These are phyloP conservation scores for Cornus suecica DNA, from an alignment of 148 eudicot species.

Conservation along the genomic window DNA sequence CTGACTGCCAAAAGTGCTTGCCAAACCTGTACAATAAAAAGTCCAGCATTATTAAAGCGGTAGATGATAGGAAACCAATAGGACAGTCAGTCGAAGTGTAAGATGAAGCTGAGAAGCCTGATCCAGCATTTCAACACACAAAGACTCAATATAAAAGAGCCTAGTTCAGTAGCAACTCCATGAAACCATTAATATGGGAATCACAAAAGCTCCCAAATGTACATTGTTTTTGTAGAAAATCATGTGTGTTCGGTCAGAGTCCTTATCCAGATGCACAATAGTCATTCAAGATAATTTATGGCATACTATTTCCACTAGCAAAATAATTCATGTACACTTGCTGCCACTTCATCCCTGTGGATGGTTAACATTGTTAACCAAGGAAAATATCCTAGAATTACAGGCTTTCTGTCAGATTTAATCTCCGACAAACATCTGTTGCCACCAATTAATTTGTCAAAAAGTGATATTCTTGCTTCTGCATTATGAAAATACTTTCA, in stretches of 20 bases:
- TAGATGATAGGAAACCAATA: not conserved
- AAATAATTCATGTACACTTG: too few relatives aligned
- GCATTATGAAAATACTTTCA: too few relatives aligned
- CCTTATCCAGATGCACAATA: not conserved
- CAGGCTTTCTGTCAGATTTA: too few relatives aligned
- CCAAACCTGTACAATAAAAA: conserved; percentile 68
- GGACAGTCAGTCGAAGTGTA: not conserved
- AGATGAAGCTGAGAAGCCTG: not conserved
- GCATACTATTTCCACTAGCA: not conserved
- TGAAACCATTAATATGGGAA: not conserved
- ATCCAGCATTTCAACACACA: not conserved
- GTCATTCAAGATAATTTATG: not conserved
- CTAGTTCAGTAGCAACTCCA: not conserved
- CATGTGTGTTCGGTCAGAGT: not conserved
- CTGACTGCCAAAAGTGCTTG: conserved; percentile 88
- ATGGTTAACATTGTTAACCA: not conserved
- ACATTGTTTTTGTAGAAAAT: not conserved
- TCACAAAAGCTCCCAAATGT: not conserved
- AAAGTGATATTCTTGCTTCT: too few relatives aligned
- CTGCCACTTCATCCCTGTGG: too few relatives aligned
- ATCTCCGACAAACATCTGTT: too few relatives aligned
- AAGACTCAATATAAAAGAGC: not conserved
- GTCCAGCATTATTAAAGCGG: not conserved
- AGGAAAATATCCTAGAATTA: too few relatives aligned
- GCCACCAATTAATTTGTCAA: too few relatives aligned